Evolutionary conservation across 176 grass and related monocot genomes (phyloP).

Genomic region (Secale cereale): DNA sequence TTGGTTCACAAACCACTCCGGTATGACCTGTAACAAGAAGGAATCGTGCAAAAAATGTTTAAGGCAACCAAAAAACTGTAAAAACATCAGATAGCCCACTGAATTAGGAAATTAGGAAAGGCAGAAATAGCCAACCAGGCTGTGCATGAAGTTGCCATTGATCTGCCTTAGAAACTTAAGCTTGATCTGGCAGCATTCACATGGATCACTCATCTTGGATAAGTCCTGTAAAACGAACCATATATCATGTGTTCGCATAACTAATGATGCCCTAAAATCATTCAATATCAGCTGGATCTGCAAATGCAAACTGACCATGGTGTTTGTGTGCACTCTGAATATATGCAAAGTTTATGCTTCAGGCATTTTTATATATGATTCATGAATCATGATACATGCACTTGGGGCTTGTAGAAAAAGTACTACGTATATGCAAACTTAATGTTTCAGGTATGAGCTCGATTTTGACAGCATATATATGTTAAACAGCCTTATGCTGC

Average conservation of each 20-base stretch:
- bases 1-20: conserved; percentile 38
- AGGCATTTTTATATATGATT: too few relatives aligned
- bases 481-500: too few relatives aligned
- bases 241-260: background rate
- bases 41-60: background rate
- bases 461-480: too few relatives aligned
- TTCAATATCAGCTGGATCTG: background rate
- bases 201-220: background rate
- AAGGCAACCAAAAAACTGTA: background rate
- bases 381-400: too few relatives aligned
- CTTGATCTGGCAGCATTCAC: background rate
- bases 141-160: background rate
- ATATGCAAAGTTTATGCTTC: too few relatives aligned
- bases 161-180: background rate
- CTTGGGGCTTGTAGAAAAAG: too few relatives aligned
- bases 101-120: background rate
- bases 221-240: background rate
- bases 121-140: conserved; percentile 1
- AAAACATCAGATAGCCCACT: too few relatives aligned
- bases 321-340: too few relatives aligned
- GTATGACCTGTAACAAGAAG: conserved; percentile 36
- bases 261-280: background rate
- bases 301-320: too few relatives aligned
- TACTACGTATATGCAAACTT: too few relatives aligned
- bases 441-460: too few relatives aligned